Base-by-base conservation (phyloP, 2,329 filamentous ascomycete genomes). In the Colletotrichum viniferum region DNA sequence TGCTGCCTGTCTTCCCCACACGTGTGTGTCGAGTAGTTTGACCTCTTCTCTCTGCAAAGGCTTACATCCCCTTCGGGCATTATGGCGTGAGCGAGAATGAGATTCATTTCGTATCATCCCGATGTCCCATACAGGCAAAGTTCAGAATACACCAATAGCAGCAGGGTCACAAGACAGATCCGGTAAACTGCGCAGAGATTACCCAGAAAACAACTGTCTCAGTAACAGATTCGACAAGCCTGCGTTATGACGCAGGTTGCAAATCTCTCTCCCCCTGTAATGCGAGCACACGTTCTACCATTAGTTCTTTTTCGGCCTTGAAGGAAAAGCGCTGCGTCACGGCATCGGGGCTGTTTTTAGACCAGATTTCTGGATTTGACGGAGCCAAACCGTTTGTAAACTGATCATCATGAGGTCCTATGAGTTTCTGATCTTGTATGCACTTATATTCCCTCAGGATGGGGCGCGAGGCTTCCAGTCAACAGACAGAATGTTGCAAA, bases 211-310 rank as follows among this genome's bases (percentile, higher is more conserved):
- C 7, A 36, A 1, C 7, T 4, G 34, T 43, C 1, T n/a, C 18
- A n/a, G 18, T 2, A 43, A 43, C 0, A n/a, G 18, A 8, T 43
- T 0, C 4, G 18, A 43, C 1, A 43, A 18, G 16, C 36, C 18
- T 43, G 36, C 8, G 8, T 10, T 43, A 10, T n/a, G 16, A 10
- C 16, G 8, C 1, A 43, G 36, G 8, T 18, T 10, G 16, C 4
- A 10, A 36, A 8, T 43, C 1, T 18, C 36, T 18, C 8, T 16
- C 8, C 7, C 16, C 10, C 36, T 43, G 8, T 9, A 43, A 10
- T 43, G 16, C 8, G 4, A 43, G n/a, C 16, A 43, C 36, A 43
- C 36, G 1, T 36, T 16, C 6, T 36, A 4, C 7, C 34, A 36
- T 16, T 1, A 4, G 14, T 7, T 36, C 14, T 36, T 8, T 8